Base-by-base conservation (phyloP, 1,139 yeast genomes). In the Lodderomyces theae region DNA sequence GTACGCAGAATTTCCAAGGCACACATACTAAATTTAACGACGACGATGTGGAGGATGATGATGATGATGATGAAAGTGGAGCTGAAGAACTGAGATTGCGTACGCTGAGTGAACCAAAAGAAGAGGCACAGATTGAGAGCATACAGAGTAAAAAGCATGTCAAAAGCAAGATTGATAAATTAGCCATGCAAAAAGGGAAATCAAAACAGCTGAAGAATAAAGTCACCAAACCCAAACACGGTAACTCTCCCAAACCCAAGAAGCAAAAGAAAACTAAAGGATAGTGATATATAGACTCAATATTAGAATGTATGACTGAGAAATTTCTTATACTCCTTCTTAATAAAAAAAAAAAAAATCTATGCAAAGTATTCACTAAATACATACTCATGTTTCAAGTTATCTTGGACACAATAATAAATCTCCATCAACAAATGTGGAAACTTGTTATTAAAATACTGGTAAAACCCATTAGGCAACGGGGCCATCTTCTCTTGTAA, bases 401-500 rank as follows among this genome's bases (percentile, higher is more conserved):
- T 71, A 37, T 71, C 69, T 45, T 70, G 70, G 16, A 86, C 83
- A 48, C 87, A 74, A 47, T 70, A 70, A 62, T 88, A 90, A 16
- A 85, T 77, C 53, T 80, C 82, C 81, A 90, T 79, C 51, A 92
- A 64, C 53, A 92, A 63, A 42, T 75, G 72, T 1, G 99, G 98
- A 57, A 90, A 92, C 54, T 80, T 76, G 25, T 63, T 58, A 37
- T 80, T 79, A 62, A 88, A 92, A 58, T 86, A 92, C 37, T 67
- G 63, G 61, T 88, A 84, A 58, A 86, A 92, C 1, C 95, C 96
- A 42, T 79, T 79, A 0, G 97, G 97, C 24, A 87, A 64, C 0
- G 94, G 85, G 17, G 87, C 83, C 80, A 92, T 85, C 42, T 77
- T 48, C 52, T 60, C 23, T 67, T 77, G 63, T 41, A 90, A 66